Base-by-base conservation (phyloP, 1,284 basidiomycete species). In the Rugosomyces carneus region DNA sequence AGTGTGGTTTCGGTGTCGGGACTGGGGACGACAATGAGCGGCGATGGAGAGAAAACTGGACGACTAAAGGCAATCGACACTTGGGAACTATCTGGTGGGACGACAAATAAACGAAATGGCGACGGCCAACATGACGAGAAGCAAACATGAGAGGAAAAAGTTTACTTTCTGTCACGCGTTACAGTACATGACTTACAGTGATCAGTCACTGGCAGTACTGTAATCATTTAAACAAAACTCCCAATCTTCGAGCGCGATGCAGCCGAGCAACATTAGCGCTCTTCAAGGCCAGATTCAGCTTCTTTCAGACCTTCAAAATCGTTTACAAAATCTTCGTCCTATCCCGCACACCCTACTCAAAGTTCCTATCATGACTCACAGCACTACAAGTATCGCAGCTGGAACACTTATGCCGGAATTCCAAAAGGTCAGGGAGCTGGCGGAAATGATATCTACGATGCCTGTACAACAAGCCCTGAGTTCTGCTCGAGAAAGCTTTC, bases 401-500 rank as follows among this genome's bases (percentile, higher is more conserved):
- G 42, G 59, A 49, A 45, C 63, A 54, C 53, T 67, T 41, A 56
- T 54, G 13, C 48, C 58, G 9, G 62, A 69, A 44, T 70, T 78
- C 53, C 59, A 65, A 48, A 61, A 69, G 21, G 50, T 81, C 38
- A 73, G 68, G 45, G 70, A 71, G 5, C 66, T 81, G 47, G 57
- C 61, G 11, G 73, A 75, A 3, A 55, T 60, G 11, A 53, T 81
- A 7, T 61, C 67, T 26, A 73, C 73, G 4, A 71, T 74, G 37
- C 60, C 64, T 1, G 66, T 78, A 2, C 81, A 84, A 58, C 65
- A 72, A 1, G 80, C 80, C 0, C 60, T 84, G 42, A 62, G 61
- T 34, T 61, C 65, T 5, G 80, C 80, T 18, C 63, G 64, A 31
- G 69, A 71, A 15, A 80, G 80, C 49, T 70, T 76, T 53, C 62